A percentile compares a stretch with the other conserved stretches of the same genome.
These are phyloP conservation scores for Xylaria acuta DNA, from an alignment of 495 filamentous ascomycete genomes.

Conservation along the genomic window DNA sequence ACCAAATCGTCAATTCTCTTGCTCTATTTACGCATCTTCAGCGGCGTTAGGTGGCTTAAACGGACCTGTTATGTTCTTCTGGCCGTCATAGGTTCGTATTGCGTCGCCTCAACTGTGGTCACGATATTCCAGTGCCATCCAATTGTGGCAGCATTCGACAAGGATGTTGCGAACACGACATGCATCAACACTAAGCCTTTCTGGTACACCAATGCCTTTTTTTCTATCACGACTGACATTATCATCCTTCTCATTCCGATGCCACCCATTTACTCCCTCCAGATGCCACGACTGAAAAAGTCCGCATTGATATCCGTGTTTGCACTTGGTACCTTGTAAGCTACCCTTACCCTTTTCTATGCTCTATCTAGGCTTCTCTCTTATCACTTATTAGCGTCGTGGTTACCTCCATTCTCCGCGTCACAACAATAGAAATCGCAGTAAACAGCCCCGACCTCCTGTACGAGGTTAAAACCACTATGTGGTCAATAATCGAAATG, in stretches of 20 bases:
- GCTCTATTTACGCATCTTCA: slow-evolving; percentile 45
- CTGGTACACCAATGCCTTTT: slow-evolving; percentile 60
- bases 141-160: slow-evolving; percentile 60
- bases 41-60: slow-evolving; percentile 39
- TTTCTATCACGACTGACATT: slow-evolving; percentile 63
- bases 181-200: slow-evolving; percentile 56
- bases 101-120: slow-evolving; percentile 38
- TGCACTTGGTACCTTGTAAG: slow-evolving; percentile 58
- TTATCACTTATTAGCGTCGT: slow-evolving; percentile 31
- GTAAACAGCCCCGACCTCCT: slow-evolving; percentile 37
- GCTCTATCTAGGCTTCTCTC: background rate
- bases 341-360: background rate
- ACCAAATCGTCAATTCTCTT: slow-evolving; percentile 47
- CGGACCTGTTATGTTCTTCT: slow-evolving; percentile 35
- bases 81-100: slow-evolving; percentile 33
- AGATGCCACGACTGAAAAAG: slow-evolving; percentile 59
- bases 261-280: slow-evolving; percentile 58
- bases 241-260: slow-evolving; percentile 63
- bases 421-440: slow-evolving; percentile 39
- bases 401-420: slow-evolving; percentile 40
- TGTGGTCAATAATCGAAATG: slow-evolving; percentile 57
- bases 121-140: slow-evolving; percentile 62
- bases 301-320: slow-evolving; percentile 60
- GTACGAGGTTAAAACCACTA: slow-evolving; percentile 46
- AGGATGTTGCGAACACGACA: slow-evolving; percentile 47